Conservation (phyloP, 768 basidiomycete species). For the Tubosaeta sp. region DNA sequence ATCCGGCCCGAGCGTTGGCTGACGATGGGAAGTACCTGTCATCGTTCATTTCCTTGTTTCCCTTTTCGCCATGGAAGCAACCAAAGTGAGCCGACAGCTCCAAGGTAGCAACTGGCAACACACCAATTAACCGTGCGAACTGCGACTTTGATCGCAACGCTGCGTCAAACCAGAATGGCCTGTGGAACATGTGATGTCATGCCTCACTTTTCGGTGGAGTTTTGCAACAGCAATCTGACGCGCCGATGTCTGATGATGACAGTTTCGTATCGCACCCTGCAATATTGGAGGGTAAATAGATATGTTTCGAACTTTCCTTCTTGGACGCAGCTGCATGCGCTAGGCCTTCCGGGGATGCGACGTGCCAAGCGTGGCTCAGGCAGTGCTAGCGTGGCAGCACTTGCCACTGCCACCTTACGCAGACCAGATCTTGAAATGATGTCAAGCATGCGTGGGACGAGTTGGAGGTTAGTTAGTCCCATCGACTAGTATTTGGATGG, state of each 20-base stretch:
- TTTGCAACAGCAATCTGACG: background rate
- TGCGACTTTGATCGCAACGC: background rate
- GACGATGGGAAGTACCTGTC: background rate
- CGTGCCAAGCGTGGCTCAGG: background rate
- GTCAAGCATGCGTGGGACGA: background rate
- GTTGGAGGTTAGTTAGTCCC: background rate
- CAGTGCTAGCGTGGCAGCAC: constrained; percentile 7
- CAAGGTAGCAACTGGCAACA: constrained; percentile 8
- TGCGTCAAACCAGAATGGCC: background rate
- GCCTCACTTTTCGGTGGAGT: background rate
- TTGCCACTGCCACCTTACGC: background rate
- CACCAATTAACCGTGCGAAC: background rate
- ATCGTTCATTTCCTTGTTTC: background rate
- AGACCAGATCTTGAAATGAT: background rate
- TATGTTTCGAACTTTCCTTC: constrained; percentile 1
- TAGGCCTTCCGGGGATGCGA: constrained; percentile 2
- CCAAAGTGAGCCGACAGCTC: background rate
- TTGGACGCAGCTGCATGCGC: background rate
- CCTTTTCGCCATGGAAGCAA: background rate
- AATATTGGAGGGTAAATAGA: background rate
- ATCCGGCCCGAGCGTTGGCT: background rate
- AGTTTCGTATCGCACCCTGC: background rate
- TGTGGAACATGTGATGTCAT: background rate
- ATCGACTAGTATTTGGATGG: background rate
- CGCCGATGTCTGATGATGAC: constrained; percentile 1